Conservation (phyloP, 192 early-diverging fungal genomes). For the Geranomyces michiganensis region DNA sequence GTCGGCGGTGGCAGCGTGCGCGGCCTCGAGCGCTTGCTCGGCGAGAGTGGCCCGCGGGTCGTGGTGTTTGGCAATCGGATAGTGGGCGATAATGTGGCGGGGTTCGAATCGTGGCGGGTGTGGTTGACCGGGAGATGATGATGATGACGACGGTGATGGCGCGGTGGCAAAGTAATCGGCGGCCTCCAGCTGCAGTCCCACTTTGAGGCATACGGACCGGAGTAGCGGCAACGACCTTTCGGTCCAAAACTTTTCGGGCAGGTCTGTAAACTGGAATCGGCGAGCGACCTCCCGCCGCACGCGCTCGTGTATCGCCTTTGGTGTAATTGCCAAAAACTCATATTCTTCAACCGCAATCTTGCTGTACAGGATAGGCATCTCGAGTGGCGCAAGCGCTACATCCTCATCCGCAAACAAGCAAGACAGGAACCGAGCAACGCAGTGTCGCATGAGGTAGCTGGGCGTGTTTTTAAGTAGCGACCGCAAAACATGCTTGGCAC, state of each 20-base stretch:
- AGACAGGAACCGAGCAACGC: constrained; percentile 81
- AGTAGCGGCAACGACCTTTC: constrained; percentile 58
- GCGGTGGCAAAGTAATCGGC: constrained; percentile 75
- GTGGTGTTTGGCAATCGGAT: constrained; percentile 76
- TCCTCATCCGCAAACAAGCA: constrained; percentile 69
- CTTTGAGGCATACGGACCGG: constrained; percentile 79
- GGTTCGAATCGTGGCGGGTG: constrained; percentile 69
- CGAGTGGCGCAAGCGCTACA: neutral
- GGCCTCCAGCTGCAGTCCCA: constrained; percentile 84
- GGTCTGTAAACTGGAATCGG: constrained; percentile 73
- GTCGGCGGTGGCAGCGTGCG: constrained; percentile 66
- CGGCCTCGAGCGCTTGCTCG: constrained; percentile 89
- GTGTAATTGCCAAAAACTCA: constrained; percentile 64
- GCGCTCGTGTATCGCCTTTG: constrained; percentile 55
- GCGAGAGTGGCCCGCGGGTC: constrained; percentile 68
- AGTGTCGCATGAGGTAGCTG: constrained; percentile 59
- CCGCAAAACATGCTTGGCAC: constrained; percentile 82
- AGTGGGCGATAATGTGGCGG: constrained; percentile 70
- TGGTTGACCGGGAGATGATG: constrained; percentile 53
- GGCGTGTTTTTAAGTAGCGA: constrained; percentile 61
- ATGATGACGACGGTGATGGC: constrained; percentile 74
- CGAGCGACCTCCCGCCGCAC: constrained; percentile 67
- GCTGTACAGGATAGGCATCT: neutral
- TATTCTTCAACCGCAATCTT: constrained; percentile 2
- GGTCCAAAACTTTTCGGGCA: constrained; percentile 55